Conservation (phyloP, 495 filamentous ascomycete genomes). For the Rusavskia elegans region DNA sequence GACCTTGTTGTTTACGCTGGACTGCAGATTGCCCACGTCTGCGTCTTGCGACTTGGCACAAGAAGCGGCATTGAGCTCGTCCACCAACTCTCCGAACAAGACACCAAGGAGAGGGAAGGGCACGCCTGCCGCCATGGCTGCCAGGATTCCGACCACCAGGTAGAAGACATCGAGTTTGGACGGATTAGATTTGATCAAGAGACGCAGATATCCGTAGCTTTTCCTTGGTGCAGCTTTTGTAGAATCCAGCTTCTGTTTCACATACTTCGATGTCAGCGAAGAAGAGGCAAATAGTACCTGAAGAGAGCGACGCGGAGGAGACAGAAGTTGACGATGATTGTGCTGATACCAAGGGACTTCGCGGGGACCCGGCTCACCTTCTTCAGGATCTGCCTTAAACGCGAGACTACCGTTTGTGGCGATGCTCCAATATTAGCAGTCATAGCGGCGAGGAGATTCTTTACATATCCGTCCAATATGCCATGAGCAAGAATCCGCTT, state of each 20-base stretch:
- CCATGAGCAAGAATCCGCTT: too few species aligned
- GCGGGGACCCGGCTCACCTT: too few species aligned
- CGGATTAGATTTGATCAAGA: conserved; percentile 27
- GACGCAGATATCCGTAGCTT: conserved; percentile 23
- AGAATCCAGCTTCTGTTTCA: too few species aligned
- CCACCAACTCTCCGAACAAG: conserved; percentile 50
- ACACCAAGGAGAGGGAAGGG: conserved; percentile 55
- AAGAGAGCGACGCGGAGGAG: too few species aligned
- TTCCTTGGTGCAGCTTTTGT: conserved; percentile 12
- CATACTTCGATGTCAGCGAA: too few species aligned
- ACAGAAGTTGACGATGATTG: too few species aligned
- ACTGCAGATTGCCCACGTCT: conserved; percentile 18
- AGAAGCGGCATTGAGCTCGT: conserved; percentile 46
- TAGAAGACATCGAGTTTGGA: conserved; percentile 27
- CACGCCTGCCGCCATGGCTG: conserved; percentile 44
- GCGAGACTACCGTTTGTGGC: too few species aligned
- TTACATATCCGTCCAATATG: too few species aligned
- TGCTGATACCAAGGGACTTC: too few species aligned
- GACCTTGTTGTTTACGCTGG: conserved; percentile 38
- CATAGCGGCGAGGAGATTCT: not conserved
- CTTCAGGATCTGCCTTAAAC: too few species aligned
- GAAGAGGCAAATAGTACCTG: too few species aligned
- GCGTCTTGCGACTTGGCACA: conserved; percentile 22
- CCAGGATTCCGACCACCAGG: conserved; percentile 33
- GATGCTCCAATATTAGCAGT: too few species aligned